Evolutionary conservation across 2,329 filamentous ascomycete species (phyloP), one percentile per base, ranked within the genome.

Genomic region (Cordyceps tenuipes): DNA sequence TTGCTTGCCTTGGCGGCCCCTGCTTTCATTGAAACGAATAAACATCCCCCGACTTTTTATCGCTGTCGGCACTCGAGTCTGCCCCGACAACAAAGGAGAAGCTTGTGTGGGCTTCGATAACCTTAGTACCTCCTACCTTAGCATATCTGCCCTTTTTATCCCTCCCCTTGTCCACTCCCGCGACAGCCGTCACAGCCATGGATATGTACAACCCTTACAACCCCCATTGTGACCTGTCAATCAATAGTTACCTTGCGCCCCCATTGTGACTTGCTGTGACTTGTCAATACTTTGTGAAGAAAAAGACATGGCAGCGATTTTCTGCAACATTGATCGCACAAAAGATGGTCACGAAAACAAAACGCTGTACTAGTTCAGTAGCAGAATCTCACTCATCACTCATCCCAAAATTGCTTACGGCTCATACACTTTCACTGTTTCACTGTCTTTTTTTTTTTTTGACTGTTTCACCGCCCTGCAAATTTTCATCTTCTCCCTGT

Each of bases 41-140:
- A 13, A 8, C 46, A 5, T 48, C 31, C 47, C 39, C 56, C 56
- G 48, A 46, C 26, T 59, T 59, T 59, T 59, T 59, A 59, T 59
- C 56, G 56, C 56, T 17, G 44, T 17, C 19, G 3, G 34, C 34
- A 36, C 41, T 56, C 43, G 31, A 29, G n/a, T 46, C 41, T 26
- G n/a, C 39, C 39, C 5, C 3, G 6, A 43, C 39, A 43, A 54
- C 39, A 39, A 49, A 50, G 23, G 6, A 43, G 55, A 57, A 34
- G 50, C 26, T 21, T 39, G 48, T 12, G 23, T 43, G 39, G n/a
- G 7, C 15, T n/a, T 43, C 12, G n/a, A n/a, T n/a, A n/a, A n/a
- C n/a, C 17, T 4, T n/a, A n/a, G n/a, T n/a, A n/a, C 3, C 15
- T 17, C 41, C 13, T 1, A 17, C 23, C 23, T 23, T 23, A n/a